phyloP scores from a whole-genome alignment of 2,329 filamentous ascomycete species.

The Fusarium falciforme region DNA sequence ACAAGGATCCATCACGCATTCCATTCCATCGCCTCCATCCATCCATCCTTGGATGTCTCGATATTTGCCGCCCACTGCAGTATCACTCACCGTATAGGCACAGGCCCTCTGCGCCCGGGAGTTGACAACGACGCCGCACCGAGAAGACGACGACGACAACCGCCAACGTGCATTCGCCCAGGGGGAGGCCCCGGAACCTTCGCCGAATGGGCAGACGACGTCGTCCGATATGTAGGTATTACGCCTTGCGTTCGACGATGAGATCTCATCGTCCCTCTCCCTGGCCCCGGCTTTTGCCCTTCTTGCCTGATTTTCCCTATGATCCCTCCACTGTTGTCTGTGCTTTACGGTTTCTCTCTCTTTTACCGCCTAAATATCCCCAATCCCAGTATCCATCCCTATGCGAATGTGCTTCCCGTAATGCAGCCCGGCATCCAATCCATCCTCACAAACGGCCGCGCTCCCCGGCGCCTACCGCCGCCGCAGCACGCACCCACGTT shows the following conservation, averaged over 20 bases:
- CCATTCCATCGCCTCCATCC: not conserved
- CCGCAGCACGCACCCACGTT: conserved; percentile 23
- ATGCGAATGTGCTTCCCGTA: conserved; percentile 1
- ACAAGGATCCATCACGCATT: not conserved
- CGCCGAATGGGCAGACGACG: conserved; percentile 31
- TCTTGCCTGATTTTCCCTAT: conserved; percentile 11
- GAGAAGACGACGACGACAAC: not conserved
- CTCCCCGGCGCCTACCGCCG: conserved; percentile 4
- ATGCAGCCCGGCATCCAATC: conserved; percentile 1
- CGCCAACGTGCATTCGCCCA: not conserved
- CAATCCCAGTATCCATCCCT: not conserved
- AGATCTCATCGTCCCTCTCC: conserved; percentile 19
- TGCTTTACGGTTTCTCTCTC: not conserved
- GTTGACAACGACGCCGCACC: not conserved
- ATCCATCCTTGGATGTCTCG: not conserved
- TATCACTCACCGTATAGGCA: not conserved
- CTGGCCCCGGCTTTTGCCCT: conserved; percentile 4
- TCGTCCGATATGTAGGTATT: conserved; percentile 23
- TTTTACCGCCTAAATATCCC: conserved; percentile 19
- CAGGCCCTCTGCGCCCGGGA: not conserved
- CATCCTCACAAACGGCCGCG: conserved; percentile 9
- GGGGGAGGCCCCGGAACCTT: conserved; percentile 29
- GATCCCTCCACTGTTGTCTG: not conserved
- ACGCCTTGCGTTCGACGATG: conserved; percentile 19
- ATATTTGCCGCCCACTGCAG: conserved; percentile 27